A percentile compares a stretch with the other conserved stretches of the same genome.
These are phyloP conservation scores for Hymenoscyphus repandus DNA, from an alignment of 2,329 filamentous ascomycete genomes.

Conservation along the genomic window DNA sequence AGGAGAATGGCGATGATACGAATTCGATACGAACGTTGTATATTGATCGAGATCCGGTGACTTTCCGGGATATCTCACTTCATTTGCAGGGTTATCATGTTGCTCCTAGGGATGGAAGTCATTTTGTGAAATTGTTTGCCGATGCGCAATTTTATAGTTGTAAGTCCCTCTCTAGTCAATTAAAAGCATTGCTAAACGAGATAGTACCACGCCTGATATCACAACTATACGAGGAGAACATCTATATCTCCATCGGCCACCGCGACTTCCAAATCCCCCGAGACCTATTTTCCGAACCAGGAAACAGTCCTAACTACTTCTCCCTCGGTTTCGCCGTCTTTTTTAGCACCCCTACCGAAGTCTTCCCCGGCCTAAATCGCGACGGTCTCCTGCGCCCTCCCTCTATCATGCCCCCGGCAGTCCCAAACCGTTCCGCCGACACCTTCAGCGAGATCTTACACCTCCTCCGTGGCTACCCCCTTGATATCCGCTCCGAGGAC, in stretches of 20 bases:
- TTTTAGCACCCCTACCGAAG: slow-evolving; percentile 72
- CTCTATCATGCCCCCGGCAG: slow-evolving; percentile 74
- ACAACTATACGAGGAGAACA: slow-evolving; percentile 84
- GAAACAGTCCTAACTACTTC: slow-evolving; percentile 95
- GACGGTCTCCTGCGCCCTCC: slow-evolving; percentile 78
- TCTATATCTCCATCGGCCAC: slow-evolving; percentile 87
- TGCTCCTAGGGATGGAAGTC: slow-evolving; percentile 70
- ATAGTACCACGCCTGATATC: slow-evolving; percentile 82
- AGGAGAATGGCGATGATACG: slow-evolving; percentile 40
- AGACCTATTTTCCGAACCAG: slow-evolving; percentile 77
- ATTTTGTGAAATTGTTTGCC: slow-evolving; percentile 89
- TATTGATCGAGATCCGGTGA: slow-evolving; percentile 87
- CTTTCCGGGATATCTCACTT: slow-evolving; percentile 82
- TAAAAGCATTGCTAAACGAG: slow-evolving; percentile 9
- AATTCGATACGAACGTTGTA: slow-evolving; percentile 70
- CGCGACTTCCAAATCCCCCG: slow-evolving; percentile 85
- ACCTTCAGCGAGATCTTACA: slow-evolving; percentile 79
- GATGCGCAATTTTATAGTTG: slow-evolving; percentile 92
- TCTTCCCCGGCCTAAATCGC: slow-evolving; percentile 81
- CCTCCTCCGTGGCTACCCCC: slow-evolving; percentile 75
- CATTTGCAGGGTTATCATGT: slow-evolving; percentile 93
- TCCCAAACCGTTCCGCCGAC: slow-evolving; percentile 77
- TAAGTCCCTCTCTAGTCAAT: slow-evolving; percentile 37
- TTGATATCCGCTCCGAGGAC: slow-evolving; percentile 68
- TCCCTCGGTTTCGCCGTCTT: slow-evolving; percentile 84